Evolutionary conservation across 306 rosid species (phyloP).

Genomic region (Prunus kanzakura): DNA sequence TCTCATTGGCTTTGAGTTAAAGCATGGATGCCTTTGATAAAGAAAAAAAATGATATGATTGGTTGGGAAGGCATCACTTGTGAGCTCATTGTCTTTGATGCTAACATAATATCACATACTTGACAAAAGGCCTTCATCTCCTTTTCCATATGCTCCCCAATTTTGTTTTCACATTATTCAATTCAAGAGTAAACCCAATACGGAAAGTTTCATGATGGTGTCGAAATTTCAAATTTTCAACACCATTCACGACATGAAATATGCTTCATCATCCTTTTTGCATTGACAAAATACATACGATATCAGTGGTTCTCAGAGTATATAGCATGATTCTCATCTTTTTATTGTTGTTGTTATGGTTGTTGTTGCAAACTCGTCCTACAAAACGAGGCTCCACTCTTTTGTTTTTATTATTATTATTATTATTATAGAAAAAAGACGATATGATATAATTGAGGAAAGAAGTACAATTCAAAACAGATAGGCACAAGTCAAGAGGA

Average conservation of each 20-base stretch:
- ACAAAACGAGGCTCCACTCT: too few species aligned
- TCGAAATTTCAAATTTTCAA: slow-evolving; percentile 1
- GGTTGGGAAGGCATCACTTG: slow-evolving; percentile 16
- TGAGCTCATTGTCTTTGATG: slow-evolving; percentile 3
- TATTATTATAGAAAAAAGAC: too few species aligned
- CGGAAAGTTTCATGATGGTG: slow-evolving; percentile 8
- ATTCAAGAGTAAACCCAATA: slow-evolving; percentile 25
- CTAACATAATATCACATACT: neutral
- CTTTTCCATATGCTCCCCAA: neutral
- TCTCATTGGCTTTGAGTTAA: slow-evolving; percentile 26
- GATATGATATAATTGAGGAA: too few species aligned
- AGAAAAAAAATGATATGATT: slow-evolving; percentile 11
- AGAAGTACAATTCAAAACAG: too few species aligned
- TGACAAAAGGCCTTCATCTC: neutral
- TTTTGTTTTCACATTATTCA: slow-evolving; percentile 24
- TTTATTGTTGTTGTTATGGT: too few species aligned
- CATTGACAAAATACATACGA: too few species aligned
- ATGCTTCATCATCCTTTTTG: neutral
- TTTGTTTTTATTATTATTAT: too few species aligned
- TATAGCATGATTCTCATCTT: too few species aligned
- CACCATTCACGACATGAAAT: neutral
- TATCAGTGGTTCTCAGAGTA: too few species aligned
- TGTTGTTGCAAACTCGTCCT: too few species aligned
- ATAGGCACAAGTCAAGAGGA: too few species aligned
- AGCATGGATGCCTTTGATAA: slow-evolving; percentile 19